phyloP scores from a whole-genome alignment of 768 basidiomycete genomes.

The Trametes elegans region DNA sequence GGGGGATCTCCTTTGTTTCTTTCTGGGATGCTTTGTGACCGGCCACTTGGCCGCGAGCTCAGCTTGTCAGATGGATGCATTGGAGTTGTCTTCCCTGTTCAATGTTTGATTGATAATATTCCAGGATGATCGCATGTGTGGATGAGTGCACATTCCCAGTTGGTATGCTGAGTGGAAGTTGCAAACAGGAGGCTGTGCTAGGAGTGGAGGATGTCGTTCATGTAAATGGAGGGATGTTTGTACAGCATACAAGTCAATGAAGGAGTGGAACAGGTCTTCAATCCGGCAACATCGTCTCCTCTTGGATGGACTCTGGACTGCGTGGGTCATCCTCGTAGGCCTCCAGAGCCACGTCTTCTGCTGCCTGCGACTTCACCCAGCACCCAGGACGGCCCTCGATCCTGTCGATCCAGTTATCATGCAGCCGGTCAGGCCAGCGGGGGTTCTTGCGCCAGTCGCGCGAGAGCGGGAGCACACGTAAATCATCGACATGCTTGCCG shows the following conservation, averaged over 20 bases:
- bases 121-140: no score
- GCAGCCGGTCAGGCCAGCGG: background rate
- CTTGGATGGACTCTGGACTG: background rate
- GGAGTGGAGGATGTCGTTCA: no score
- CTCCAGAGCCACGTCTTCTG: background rate
- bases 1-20: conserved; percentile 25
- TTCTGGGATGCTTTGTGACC: conserved; percentile 8
- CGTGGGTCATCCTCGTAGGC: background rate
- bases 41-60: conserved; percentile 10
- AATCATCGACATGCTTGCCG: background rate
- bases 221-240: no score
- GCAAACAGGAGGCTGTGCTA: no score
- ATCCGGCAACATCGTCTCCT: background rate
- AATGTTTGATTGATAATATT: no score
- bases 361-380: background rate
- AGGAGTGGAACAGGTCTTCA: no score
- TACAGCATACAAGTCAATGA: no score
- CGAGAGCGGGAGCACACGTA: background rate
- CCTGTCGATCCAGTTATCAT: background rate
- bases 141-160: no score
- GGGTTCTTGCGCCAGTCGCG: background rate
- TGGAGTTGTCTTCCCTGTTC: background rate
- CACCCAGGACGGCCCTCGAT: background rate
- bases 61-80: conserved; percentile 3
- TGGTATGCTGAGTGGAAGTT: no score